Conservation (phyloP, 148 eudicot species). For the Rhododendron molle region DNA sequence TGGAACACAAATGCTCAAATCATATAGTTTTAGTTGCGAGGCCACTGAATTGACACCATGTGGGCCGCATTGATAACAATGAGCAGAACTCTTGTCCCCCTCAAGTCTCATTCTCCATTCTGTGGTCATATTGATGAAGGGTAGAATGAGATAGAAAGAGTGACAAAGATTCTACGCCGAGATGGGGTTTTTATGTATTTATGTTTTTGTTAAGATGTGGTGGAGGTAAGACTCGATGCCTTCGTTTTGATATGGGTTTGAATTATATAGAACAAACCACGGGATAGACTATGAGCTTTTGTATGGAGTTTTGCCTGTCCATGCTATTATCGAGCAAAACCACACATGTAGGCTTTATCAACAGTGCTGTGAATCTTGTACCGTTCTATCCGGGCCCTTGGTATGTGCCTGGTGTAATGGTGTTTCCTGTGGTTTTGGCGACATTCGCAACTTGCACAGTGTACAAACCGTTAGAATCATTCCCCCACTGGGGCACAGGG, state of each 20-base stretch:
- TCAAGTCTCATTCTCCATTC: background rate
- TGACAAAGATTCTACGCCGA: background rate
- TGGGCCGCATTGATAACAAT: background rate
- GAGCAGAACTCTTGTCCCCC: background rate
- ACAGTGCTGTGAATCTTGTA: background rate
- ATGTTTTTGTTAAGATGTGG: background rate
- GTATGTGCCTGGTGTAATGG: background rate
- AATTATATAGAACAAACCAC: background rate
- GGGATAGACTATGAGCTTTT: background rate
- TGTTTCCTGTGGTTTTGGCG: background rate
- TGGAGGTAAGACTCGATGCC: background rate
- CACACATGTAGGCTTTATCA: background rate
- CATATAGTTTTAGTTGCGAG: conserved; percentile 1
- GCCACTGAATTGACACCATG: conserved; percentile 6
- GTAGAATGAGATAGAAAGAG: background rate
- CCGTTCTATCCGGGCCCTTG: background rate
- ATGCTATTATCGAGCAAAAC: background rate
- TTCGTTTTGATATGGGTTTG: background rate
- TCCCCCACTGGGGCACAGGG: background rate
- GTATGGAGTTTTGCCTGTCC: background rate
- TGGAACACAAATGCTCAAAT: background rate
- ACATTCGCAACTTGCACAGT: background rate
- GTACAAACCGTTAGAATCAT: background rate
- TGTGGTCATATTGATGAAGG: background rate
- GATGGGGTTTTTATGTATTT: background rate